These are phyloP conservation scores for Escovopsis sp. DNA, from an alignment of 2,329 filamentous ascomycete genomes.

Conservation along the genomic window DNA sequence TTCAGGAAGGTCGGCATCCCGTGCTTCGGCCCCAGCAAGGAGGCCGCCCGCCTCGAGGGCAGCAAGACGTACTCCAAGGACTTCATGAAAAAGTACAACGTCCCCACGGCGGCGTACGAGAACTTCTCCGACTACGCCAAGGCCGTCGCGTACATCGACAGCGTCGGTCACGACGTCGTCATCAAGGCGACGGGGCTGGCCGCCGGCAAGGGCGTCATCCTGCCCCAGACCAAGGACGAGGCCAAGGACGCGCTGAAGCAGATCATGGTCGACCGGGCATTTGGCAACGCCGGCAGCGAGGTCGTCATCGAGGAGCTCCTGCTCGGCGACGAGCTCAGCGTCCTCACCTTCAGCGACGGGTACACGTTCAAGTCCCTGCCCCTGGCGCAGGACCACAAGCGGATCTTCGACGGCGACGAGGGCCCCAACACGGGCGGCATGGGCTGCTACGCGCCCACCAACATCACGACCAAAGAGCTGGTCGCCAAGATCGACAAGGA, in stretches of 20 bases:
- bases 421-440: constrained; percentile 95
- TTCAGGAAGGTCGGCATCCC: constrained; percentile 62
- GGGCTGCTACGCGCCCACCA: constrained; percentile 93
- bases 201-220: constrained; percentile 89
- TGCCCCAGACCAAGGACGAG: constrained; percentile 69
- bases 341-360: constrained; percentile 85
- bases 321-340: constrained; percentile 79
- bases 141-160: constrained; percentile 61
- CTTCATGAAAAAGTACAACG: constrained; percentile 84
- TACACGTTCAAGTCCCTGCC: constrained; percentile 71
- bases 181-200: constrained; percentile 91
- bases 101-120: constrained; percentile 81
- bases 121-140: constrained; percentile 71
- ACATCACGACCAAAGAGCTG: constrained; percentile 59
- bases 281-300: constrained; percentile 73
- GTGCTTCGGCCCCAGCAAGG: constrained; percentile 74
- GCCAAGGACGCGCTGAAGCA: constrained; percentile 67
- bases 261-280: constrained; percentile 82
- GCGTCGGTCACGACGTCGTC: constrained; percentile 58
- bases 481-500: constrained; percentile 64
- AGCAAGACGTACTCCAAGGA: constrained; percentile 97
- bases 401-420: constrained; percentile 76
- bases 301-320: constrained; percentile 94
- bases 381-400: constrained; percentile 92
- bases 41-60: constrained; percentile 81